phyloP scores from a whole-genome alignment of 306 rosid genomes.

The Rosa rugosa region DNA sequence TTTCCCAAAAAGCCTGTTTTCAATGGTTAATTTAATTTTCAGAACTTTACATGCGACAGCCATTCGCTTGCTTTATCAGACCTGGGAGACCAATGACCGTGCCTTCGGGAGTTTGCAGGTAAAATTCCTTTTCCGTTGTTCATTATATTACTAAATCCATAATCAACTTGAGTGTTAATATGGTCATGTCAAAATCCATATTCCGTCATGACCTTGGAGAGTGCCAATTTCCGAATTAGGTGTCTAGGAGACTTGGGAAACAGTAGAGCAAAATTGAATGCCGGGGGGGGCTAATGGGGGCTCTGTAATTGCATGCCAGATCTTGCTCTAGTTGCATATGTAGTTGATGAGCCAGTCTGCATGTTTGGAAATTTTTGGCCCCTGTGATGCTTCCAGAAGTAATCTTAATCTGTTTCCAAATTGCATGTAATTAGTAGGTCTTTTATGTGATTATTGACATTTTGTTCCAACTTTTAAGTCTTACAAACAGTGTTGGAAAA shows the following conservation, averaged over 20 bases:
- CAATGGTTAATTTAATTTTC: constrained; percentile 26
- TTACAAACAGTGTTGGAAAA: neutral
- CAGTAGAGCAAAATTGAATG: neutral
- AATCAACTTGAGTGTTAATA: neutral
- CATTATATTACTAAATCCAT: constrained; percentile 7
- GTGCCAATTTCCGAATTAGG: neutral
- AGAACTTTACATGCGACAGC: constrained; percentile 83
- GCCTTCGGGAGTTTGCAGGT: constrained; percentile 92
- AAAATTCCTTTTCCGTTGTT: constrained; percentile 31
- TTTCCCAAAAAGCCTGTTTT: constrained; percentile 8
- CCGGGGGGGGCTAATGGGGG: neutral
- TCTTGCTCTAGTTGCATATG: neutral
- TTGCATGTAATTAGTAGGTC: neutral
- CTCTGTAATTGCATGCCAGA: neutral
- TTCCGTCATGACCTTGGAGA: neutral
- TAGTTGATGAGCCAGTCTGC: neutral
- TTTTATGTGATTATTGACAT: neutral
- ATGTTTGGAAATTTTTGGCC: neutral
- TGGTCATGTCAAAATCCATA: neutral
- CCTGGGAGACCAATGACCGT: constrained; percentile 95
- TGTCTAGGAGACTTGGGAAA: neutral
- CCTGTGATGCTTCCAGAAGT: neutral
- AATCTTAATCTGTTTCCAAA: neutral
- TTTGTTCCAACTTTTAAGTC: neutral
- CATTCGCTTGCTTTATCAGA: constrained; percentile 81